phyloP scores from a whole-genome alignment of 768 basidiomycete species.

The Leccinum subgranulosum region DNA sequence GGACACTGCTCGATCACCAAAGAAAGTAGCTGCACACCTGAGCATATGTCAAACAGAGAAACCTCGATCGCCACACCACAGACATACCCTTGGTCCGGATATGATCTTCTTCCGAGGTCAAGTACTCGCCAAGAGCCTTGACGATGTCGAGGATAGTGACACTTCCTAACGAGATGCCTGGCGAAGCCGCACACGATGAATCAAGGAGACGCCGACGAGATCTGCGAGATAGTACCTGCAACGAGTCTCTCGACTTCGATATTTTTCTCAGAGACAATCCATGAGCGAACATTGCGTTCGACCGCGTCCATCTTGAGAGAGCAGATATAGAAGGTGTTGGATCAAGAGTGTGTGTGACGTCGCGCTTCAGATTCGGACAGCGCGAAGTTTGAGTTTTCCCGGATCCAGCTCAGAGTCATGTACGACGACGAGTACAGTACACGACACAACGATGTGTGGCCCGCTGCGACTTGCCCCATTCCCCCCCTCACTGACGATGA shows the following conservation, averaged over 20 bases:
- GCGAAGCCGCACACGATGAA: not conserved
- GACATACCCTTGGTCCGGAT: slow-evolving; percentile 72
- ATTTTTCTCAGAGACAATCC: slow-evolving; percentile 64
- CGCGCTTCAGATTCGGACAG: not conserved
- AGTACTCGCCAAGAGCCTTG: slow-evolving; percentile 80
- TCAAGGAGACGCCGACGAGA: not conserved
- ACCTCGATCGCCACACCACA: not conserved
- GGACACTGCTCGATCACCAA: slow-evolving; percentile 63
- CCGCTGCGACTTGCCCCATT: too few species aligned
- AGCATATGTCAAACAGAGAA: not conserved
- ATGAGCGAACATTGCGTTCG: slow-evolving; percentile 62
- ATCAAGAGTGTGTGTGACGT: not conserved
- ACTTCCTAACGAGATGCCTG: slow-evolving; percentile 35
- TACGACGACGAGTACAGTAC: too few species aligned
- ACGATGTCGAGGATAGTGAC: slow-evolving; percentile 73
- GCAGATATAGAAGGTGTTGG: not conserved
- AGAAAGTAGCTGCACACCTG: slow-evolving; percentile 85
- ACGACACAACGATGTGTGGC: too few species aligned
- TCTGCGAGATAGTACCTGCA: slow-evolving; percentile 36
- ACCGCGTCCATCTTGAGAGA: slow-evolving; percentile 37
- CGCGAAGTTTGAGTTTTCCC: too few species aligned
- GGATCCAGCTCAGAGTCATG: too few species aligned
- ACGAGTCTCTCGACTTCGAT: slow-evolving; percentile 58
- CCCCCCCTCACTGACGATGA: too few species aligned
- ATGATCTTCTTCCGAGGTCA: slow-evolving; percentile 82